A percentile compares a stretch with the other conserved stretches of the same genome.
Evolutionary conservation across 345 rosid species (phyloP).

Genomic region (Acer yangbiense): DNA sequence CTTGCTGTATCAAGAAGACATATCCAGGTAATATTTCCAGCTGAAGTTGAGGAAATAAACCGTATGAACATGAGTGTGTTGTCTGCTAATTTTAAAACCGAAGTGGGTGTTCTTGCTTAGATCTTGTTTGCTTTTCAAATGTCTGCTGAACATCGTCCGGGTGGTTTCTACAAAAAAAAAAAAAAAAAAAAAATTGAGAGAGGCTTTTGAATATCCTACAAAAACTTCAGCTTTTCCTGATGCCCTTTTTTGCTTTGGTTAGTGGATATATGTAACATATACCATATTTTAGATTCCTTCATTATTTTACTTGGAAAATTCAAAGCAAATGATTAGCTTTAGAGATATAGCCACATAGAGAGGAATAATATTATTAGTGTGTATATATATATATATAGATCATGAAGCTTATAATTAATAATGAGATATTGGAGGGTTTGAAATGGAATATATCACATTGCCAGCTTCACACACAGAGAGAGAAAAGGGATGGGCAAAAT

Average conservation of each 20-base stretch:
- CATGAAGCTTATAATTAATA: neutral
- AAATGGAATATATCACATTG: constrained; percentile 24
- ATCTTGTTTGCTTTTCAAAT: no score
- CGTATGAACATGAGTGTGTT: no score
- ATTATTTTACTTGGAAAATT: constrained; percentile 34
- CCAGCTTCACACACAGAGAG: constrained; percentile 9
- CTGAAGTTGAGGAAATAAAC: no score
- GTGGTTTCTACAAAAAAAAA: no score
- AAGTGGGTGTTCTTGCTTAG: no score
- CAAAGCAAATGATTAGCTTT: constrained; percentile 45
- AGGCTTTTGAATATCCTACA: constrained; percentile 42
- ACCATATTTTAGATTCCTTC: constrained; percentile 37
- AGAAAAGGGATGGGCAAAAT: constrained; percentile 17
- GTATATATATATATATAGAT: neutral
- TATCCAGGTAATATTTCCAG: no score
- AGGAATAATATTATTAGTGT: neutral
- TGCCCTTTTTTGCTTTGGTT: constrained; percentile 48
- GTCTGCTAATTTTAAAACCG: no score
- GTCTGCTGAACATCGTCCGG: no score
- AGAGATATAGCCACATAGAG: constrained; percentile 2
- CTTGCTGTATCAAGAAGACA: no score
- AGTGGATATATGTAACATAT: constrained; percentile 50
- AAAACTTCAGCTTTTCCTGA: constrained; percentile 51
- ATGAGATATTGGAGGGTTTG: neutral
- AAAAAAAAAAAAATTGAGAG: neutral